Evolutionary conservation across 2,329 filamentous ascomycete genomes (phyloP).

Genomic region (Dactylellina leptospora): DNA sequence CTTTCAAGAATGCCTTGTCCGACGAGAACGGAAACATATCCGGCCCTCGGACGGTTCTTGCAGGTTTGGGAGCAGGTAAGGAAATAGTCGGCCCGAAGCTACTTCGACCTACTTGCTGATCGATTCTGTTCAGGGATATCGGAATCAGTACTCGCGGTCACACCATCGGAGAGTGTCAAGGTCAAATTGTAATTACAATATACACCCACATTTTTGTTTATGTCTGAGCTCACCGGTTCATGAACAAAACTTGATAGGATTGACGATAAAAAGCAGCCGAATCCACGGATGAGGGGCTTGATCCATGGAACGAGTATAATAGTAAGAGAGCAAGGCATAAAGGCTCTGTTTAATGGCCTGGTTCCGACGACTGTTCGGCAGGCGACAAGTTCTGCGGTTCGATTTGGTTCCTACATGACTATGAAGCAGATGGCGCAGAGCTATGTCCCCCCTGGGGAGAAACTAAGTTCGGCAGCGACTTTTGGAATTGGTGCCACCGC

Average conservation of each 20-base stretch:
- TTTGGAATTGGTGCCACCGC: constrained; percentile 91
- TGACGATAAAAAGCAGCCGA: constrained; percentile 87
- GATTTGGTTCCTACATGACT: constrained; percentile 90
- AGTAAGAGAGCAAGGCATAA: constrained; percentile 82
- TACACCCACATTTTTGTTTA: no score
- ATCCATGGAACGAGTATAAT: constrained; percentile 89
- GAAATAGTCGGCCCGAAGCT: background rate
- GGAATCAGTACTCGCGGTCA: constrained; percentile 91
- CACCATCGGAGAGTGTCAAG: constrained; percentile 97
- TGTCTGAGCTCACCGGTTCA: no score
- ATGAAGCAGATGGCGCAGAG: constrained; percentile 90
- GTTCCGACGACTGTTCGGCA: constrained; percentile 93
- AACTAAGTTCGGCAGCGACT: constrained; percentile 84
- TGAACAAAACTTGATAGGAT: no score
- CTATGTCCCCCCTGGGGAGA: constrained; percentile 93
- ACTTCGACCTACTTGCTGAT: background rate
- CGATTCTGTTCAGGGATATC: constrained; percentile 68
- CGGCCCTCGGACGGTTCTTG: constrained; percentile 87
- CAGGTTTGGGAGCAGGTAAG: constrained; percentile 85
- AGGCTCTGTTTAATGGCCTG: constrained; percentile 97
- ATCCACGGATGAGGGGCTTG: constrained; percentile 85
- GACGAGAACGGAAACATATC: constrained; percentile 88
- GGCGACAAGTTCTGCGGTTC: constrained; percentile 89
- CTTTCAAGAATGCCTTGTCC: constrained; percentile 83
- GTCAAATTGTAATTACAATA: constrained; percentile 76